Percentiles rank a stretch among this genome's conserved stretches.
These are phyloP conservation scores for Cyclotella sp. DNA, from an alignment of 108 stramenopile genomes.

Conservation along the genomic window DNA sequence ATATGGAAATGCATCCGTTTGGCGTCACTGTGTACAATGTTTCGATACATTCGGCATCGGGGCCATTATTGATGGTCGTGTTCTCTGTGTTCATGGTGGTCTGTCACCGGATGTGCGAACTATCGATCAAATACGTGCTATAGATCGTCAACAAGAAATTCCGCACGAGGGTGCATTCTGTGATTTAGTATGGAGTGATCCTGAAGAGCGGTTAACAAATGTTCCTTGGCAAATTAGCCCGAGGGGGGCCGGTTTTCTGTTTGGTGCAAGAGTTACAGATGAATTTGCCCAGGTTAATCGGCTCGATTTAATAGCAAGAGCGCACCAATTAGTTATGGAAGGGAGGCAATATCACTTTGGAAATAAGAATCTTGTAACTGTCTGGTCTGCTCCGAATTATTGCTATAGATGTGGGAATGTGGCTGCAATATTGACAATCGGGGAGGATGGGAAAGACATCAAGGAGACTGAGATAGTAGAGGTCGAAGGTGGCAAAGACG, in stretches of 20 bases:
- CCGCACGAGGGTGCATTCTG: slow-evolving; percentile 95
- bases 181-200: slow-evolving; percentile 89
- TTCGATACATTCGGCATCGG: slow-evolving; percentile 90
- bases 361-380: slow-evolving; percentile 86
- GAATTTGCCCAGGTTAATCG: slow-evolving; percentile 94
- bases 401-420: slow-evolving; percentile 98
- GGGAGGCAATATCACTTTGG: slow-evolving; percentile 89
- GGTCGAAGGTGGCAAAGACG: slow-evolving; percentile 59
- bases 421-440: slow-evolving; percentile 87
- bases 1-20: slow-evolving; percentile 79
- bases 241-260: slow-evolving; percentile 93
- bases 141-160: slow-evolving; percentile 89
- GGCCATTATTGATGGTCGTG: slow-evolving; percentile 85
- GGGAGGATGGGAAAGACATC: slow-evolving; percentile 55
- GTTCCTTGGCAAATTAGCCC: slow-evolving; percentile 72
- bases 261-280: slow-evolving; percentile 91
- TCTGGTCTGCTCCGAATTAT: slow-evolving; percentile 98
- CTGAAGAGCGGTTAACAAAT: slow-evolving; percentile 69
- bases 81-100: slow-evolving; percentile 93
- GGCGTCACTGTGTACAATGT: slow-evolving; percentile 87
- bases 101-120: slow-evolving; percentile 87
- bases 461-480: slow-evolving; percentile 67
- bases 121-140: slow-evolving; percentile 87
- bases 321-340: slow-evolving; percentile 98
- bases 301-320: slow-evolving; percentile 90